Percentiles rank a stretch among this genome's conserved stretches.
These are phyloP conservation scores for Erythrophleum fordii DNA, from an alignment of 306 rosid species.

Conservation along the genomic window DNA sequence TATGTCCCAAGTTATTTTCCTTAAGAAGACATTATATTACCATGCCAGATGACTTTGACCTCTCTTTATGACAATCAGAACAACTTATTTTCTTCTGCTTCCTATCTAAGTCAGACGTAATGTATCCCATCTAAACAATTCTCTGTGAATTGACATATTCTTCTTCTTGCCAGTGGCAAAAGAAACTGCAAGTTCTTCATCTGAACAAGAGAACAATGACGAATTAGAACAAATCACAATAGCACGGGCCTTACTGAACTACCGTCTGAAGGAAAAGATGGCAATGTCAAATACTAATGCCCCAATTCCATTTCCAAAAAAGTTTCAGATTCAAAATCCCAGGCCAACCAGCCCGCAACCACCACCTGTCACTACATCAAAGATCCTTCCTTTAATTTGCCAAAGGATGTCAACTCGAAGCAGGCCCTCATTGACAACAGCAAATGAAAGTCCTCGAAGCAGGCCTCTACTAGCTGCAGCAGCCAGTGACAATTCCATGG, in stretches of 20 bases:
- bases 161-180: slow-evolving; percentile 77
- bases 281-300: slow-evolving; percentile 71
- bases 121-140: neutral
- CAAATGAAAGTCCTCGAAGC: slow-evolving; percentile 54
- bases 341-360: slow-evolving; percentile 95
- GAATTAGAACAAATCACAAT: slow-evolving; percentile 95
- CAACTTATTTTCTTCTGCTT: neutral
- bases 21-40: neutral
- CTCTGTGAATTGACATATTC: slow-evolving; percentile 33
- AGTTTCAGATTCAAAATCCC: slow-evolving; percentile 66
- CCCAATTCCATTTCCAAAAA: slow-evolving; percentile 72
- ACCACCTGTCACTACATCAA: slow-evolving; percentile 69
- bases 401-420: slow-evolving; percentile 60
- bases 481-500: slow-evolving; percentile 43
- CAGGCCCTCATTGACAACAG: slow-evolving; percentile 48
- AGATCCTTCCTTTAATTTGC: slow-evolving; percentile 89
- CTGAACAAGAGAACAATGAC: slow-evolving; percentile 84
- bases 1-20: neutral
- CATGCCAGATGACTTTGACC: slow-evolving; percentile 10
- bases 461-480: slow-evolving; percentile 48
- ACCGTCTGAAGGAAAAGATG: slow-evolving; percentile 82
- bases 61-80: neutral
- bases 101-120: neutral
- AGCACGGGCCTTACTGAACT: slow-evolving; percentile 82
- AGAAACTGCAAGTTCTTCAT: slow-evolving; percentile 84